Evolutionary conservation across 1,284 basidiomycete species (phyloP).

Genomic region (Trametes hirsuta): DNA sequence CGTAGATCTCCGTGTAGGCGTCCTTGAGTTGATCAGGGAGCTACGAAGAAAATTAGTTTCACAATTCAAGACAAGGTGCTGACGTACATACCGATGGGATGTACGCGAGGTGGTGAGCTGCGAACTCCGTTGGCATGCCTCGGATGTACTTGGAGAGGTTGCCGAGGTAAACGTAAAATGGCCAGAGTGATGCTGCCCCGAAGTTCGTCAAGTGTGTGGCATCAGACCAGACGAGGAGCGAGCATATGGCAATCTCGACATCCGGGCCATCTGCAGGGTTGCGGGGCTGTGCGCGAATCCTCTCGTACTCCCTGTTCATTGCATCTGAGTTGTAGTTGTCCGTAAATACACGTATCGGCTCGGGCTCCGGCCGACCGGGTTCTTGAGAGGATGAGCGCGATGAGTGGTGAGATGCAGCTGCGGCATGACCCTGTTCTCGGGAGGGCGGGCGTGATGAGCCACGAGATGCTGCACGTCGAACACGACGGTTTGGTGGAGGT

Average conservation of each 20-base stretch:
- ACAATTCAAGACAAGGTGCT: background rate
- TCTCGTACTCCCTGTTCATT: conserved; percentile 16
- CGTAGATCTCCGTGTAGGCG: conserved; percentile 17
- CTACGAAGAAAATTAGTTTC: background rate
- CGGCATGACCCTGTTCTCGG: too few relatives aligned
- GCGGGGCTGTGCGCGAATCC: conserved; percentile 11
- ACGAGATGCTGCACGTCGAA: too few relatives aligned
- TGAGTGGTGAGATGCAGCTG: background rate
- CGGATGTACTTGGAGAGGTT: conserved; percentile 30
- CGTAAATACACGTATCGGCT: conserved; percentile 7
- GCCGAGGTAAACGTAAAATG: conserved; percentile 17
- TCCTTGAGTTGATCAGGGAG: conserved; percentile 35
- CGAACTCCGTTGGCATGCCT: conserved; percentile 15
- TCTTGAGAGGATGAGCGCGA: background rate
- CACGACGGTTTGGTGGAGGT: too few relatives aligned
- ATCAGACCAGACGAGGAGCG: conserved; percentile 26
- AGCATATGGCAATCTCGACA: conserved; percentile 19
- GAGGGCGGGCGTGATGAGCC: too few relatives aligned
- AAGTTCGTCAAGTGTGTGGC: conserved; percentile 24
- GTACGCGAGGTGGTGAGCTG: conserved; percentile 33
- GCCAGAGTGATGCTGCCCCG: conserved; percentile 18
- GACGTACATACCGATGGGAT: too few relatives aligned
- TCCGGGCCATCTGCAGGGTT: background rate
- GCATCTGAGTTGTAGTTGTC: conserved; percentile 23
- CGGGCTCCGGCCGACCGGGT: background rate